A percentile compares a stretch with the other conserved stretches of the same genome.
Evolutionary conservation across 495 filamentous ascomycete species (phyloP).

Genomic region (Parathielavia appendiculata): DNA sequence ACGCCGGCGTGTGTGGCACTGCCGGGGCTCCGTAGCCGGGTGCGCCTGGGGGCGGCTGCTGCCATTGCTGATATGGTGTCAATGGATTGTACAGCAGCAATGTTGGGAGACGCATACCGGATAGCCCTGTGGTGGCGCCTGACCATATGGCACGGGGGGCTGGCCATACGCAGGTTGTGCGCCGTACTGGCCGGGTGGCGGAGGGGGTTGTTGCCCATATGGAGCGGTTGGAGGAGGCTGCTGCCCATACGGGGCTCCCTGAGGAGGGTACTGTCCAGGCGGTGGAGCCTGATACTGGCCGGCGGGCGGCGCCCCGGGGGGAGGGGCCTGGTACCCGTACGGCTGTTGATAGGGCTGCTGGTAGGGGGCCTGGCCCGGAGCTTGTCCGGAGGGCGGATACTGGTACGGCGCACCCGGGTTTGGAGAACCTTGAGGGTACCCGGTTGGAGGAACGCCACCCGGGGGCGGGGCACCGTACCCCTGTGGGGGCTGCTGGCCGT

Average conservation of each 20-base stretch:
- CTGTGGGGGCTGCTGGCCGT: constrained; percentile 5
- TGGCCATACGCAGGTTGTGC: constrained; percentile 4
- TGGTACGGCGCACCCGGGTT: background rate
- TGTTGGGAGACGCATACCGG: background rate
- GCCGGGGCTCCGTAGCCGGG: background rate
- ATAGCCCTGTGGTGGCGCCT: constrained; percentile 2
- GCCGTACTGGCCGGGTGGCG: constrained; percentile 1
- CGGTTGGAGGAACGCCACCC: background rate
- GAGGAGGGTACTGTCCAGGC: background rate
- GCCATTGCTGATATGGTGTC: background rate
- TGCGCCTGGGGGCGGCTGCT: background rate
- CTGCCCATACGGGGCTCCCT: background rate
- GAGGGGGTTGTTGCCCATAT: constrained; percentile 2
- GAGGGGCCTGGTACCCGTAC: background rate
- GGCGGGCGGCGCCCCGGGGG: background rate
- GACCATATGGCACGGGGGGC: background rate
- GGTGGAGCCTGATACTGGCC: constrained; percentile 1
- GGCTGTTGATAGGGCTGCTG: background rate
- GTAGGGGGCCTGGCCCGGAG: background rate
- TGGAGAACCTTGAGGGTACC: background rate
- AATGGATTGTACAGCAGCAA: background rate
- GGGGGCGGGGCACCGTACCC: constrained; percentile 3
- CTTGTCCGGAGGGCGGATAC: constrained; percentile 4
- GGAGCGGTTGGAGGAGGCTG: background rate
- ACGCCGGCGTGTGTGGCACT: background rate